phyloP scores from a whole-genome alignment of 495 filamentous ascomycete species.

The Neurospora cerealis region DNA sequence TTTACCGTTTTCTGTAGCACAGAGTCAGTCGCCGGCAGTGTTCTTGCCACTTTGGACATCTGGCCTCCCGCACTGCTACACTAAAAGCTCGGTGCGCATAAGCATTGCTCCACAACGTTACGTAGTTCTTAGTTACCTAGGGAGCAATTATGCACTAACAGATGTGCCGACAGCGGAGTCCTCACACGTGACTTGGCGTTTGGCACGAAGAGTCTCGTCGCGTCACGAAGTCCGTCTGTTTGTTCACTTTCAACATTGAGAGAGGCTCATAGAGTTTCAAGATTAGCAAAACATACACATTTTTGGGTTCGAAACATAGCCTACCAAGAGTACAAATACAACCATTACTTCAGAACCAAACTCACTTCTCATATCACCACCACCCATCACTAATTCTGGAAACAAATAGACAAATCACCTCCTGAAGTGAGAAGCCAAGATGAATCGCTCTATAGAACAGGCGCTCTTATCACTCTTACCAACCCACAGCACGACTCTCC shows the following conservation, averaged over 20 bases:
- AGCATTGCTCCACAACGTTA: neutral
- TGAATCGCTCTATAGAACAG: constrained; percentile 70
- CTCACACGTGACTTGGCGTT: constrained; percentile 13
- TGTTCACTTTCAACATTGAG: neutral
- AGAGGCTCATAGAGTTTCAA: neutral
- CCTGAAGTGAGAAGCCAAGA: constrained; percentile 19
- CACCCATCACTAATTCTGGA: neutral
- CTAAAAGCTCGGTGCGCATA: neutral
- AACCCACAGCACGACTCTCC: constrained; percentile 60
- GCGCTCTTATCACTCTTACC: constrained; percentile 69
- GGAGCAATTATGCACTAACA: neutral
- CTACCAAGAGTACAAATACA: neutral
- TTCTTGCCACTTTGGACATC: neutral
- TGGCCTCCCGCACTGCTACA: neutral
- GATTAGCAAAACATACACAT: neutral
- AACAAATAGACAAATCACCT: constrained; percentile 2
- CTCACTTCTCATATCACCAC: neutral
- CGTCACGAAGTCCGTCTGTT: neutral
- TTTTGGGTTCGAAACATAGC: neutral
- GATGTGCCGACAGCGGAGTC: neutral
- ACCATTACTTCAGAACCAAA: neutral
- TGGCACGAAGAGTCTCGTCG: neutral
- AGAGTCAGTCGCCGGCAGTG: neutral
- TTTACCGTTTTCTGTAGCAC: constrained; percentile 2
- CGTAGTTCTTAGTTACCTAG: neutral